Evolutionary conservation across 192 early-diverging fungal species (phyloP), one percentile per base, ranked within the genome.

Genomic region (Coemansia sp.): DNA sequence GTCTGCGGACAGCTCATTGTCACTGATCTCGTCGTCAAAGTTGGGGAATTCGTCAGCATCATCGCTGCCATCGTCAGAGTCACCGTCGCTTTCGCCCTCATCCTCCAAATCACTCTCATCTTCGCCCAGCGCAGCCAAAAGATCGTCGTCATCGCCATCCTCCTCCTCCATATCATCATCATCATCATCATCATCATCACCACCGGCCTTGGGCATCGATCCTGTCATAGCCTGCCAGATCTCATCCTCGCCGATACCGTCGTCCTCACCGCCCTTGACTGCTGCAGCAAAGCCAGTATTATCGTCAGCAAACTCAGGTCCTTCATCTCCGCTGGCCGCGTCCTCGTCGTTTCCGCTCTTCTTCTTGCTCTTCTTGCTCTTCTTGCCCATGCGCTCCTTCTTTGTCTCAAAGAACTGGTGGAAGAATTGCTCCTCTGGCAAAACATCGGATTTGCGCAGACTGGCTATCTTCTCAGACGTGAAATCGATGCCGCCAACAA

Each of bases 141-240:
- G 77, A 21, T 71, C 77, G 16, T 71, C 65, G 13, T 83, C 84
- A 20, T 77, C 63, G 20, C 75, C 84, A 13, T 79, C 70, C 25
- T 74, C 66, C 25, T 86, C 79, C 1, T 70, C 83, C 59, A 81
- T 74, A n/a, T 87, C 82, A 20, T 75, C 76, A 10, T 81, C 85
- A 31, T 87, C 86, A 21, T 83, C 78, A 21, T 85, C 80, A 20
- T 26, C 12, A 64, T 84, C 51, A 28, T 72, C 82, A 33, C 79
- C 87, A 66, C 79, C 82, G 9, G 56, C 83, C 29, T 66, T 71
- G 30, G 90, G 88, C 75, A 89, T 85, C 55, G 84, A 86, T 30
- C 75, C 67, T 39, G 86, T 85, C 92, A 98, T 98, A 8, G 94
- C 95, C 28, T 86, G 68, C 93, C 93, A 95, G 28, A 94, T 84